Evolutionary conservation across 1,284 basidiomycete genomes (phyloP).

Genomic region (Marasmius oreades): DNA sequence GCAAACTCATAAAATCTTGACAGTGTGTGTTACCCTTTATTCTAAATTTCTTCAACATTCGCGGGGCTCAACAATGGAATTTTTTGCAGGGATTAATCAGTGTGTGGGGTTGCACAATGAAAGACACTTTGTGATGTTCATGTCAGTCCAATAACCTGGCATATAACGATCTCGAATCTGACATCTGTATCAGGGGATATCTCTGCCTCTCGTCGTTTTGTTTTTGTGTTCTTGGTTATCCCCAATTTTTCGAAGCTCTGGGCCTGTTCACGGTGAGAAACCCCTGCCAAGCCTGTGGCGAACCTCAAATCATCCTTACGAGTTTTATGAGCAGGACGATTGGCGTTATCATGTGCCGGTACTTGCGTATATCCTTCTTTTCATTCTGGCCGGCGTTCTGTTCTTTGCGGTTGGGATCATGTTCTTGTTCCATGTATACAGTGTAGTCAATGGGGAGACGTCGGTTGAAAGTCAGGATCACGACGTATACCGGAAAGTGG

Average conservation of each 20-base stretch:
- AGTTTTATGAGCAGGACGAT: slow-evolving; percentile 22
- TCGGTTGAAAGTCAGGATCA: slow-evolving; percentile 91
- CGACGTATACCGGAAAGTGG: slow-evolving; percentile 70
- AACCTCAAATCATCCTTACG: background rate
- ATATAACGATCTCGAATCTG: background rate
- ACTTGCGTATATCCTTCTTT: slow-evolving; percentile 69
- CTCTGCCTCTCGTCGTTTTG: slow-evolving; percentile 31
- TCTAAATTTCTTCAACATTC: background rate
- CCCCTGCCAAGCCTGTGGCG: slow-evolving; percentile 2
- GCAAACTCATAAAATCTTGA: background rate
- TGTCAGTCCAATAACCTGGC: slow-evolving; percentile 48
- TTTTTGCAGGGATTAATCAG: slow-evolving; percentile 84
- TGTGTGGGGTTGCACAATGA: slow-evolving; percentile 96
- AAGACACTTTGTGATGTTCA: slow-evolving; percentile 93
- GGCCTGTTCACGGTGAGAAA: slow-evolving; percentile 46
- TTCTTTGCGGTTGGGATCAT: slow-evolving; percentile 81
- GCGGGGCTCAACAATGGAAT: background rate
- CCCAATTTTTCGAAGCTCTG: slow-evolving; percentile 52
- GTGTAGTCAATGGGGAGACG: slow-evolving; percentile 80
- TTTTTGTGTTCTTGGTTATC: slow-evolving; percentile 55
- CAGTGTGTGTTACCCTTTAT: slow-evolving; percentile 39
- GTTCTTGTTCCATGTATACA: slow-evolving; percentile 77
- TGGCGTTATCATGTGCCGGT: slow-evolving; percentile 73
- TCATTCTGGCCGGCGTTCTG: slow-evolving; percentile 74
- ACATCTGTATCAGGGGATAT: slow-evolving; percentile 56